Evolutionary conservation across 768 basidiomycete genomes (phyloP).

Genomic region (Lepiota venenata): DNA sequence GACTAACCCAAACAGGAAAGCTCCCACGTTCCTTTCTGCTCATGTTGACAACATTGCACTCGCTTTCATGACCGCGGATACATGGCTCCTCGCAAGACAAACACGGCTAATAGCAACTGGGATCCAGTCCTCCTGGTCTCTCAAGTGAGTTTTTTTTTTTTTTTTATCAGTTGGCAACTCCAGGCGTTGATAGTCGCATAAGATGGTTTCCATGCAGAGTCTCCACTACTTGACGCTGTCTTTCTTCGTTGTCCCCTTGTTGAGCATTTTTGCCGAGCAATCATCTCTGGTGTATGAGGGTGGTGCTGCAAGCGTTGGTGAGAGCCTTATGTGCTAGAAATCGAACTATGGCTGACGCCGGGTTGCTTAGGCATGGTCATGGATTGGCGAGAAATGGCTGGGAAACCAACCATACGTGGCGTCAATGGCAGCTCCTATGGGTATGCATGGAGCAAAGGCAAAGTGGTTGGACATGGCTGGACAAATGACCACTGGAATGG

Average conservation of each 20-base stretch:
- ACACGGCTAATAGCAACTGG: conserved; percentile 56
- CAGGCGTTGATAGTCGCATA: conserved; percentile 7
- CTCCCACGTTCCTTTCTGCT: conserved; percentile 4
- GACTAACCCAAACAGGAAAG: conserved; percentile 16
- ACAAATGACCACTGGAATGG: conserved; percentile 59
- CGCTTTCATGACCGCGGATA: conserved; percentile 2
- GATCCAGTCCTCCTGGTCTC: conserved; percentile 87
- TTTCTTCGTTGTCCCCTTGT: conserved; percentile 75
- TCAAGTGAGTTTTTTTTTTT: conserved; percentile 49
- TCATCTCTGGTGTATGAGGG: conserved; percentile 70
- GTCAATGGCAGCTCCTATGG: conserved; percentile 56
- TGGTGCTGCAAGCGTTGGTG: conserved; percentile 76
- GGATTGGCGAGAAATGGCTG: conserved; percentile 98
- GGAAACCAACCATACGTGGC: conserved; percentile 72
- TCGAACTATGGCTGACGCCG: background rate
- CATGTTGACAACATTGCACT: background rate
- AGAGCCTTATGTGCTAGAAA: conserved; percentile 18
- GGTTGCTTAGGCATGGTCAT: conserved; percentile 72
- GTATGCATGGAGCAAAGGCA: conserved; percentile 80
- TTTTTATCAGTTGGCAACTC: background rate
- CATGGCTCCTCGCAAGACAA: conserved; percentile 36
- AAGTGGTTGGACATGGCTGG: conserved; percentile 62
- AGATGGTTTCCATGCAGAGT: conserved; percentile 94
- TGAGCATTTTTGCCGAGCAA: conserved; percentile 73
- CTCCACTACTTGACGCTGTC: conserved; percentile 91